Percentiles rank a stretch among this genome's conserved stretches.
phyloP scores from a whole-genome alignment of 2,329 filamentous ascomycete species.

The Cadophora luteo-olivacea region DNA sequence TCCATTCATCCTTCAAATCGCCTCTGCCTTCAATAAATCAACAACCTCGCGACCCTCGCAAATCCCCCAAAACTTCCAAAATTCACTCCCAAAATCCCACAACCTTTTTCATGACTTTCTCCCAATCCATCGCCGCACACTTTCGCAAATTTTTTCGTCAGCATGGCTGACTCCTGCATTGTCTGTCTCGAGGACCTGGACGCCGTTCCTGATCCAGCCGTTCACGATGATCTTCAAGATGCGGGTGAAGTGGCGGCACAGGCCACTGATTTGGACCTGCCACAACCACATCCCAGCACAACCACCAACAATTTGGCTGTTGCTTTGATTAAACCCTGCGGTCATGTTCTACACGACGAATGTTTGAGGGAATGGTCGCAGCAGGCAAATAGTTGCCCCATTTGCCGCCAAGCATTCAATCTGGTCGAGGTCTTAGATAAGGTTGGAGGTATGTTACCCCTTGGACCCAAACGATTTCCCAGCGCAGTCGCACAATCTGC shows the following conservation, averaged over 20 bases:
- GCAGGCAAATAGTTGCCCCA: constrained; percentile 96
- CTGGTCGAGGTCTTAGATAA: constrained; percentile 82
- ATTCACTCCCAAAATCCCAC: constrained; percentile 1
- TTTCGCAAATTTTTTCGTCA: constrained; percentile 34
- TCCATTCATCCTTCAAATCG: constrained; percentile 17
- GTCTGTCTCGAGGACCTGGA: constrained; percentile 70
- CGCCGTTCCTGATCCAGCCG: constrained; percentile 30
- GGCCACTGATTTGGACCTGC: constrained; percentile 18
- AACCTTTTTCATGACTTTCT: constrained; percentile 43
- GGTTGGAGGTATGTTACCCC: constrained; percentile 72
- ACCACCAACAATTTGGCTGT: constrained; percentile 46
- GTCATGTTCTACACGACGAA: constrained; percentile 89
- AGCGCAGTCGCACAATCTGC: constrained; percentile 14
- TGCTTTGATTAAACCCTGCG: constrained; percentile 75
- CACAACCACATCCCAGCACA: constrained; percentile 38
- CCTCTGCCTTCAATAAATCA: constrained; percentile 5
- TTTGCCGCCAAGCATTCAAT: constrained; percentile 93
- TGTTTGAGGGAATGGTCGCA: constrained; percentile 95
- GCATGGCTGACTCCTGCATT: constrained; percentile 69
- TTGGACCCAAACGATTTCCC: constrained; percentile 17
- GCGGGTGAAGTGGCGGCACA: constrained; percentile 35
- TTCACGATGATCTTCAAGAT: constrained; percentile 35
- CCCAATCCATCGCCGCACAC: constrained; percentile 25
- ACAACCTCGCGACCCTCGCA: constrained; percentile 7
- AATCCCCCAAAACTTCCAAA: constrained; percentile 11